Percentiles rank a stretch among this genome's conserved stretches.
phyloP scores from a whole-genome alignment of 495 filamentous ascomycete genomes.

The Rhypophila decipiens region DNA sequence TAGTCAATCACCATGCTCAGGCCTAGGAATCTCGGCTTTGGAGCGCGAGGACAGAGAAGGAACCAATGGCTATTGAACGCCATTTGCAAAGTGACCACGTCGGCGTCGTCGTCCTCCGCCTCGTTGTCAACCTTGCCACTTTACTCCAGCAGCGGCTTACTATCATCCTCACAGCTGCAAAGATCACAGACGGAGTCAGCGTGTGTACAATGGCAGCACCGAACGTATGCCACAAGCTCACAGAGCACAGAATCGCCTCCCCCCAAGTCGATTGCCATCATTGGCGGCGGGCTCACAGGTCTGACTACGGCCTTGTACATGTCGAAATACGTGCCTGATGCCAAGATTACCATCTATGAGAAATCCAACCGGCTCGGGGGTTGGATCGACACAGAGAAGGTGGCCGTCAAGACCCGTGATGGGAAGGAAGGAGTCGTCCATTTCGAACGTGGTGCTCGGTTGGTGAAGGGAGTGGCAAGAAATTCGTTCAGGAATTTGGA shows the following conservation, averaged over 20 bases:
- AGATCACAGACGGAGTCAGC: too few species aligned
- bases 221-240: background rate
- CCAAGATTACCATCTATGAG: constrained; percentile 73
- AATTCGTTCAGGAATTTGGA: constrained; percentile 21
- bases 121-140: too few species aligned
- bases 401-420: constrained; percentile 44
- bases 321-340: constrained; percentile 46
- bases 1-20: too few species aligned
- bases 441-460: constrained; percentile 84
- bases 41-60: too few species aligned
- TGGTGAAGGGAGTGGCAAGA: constrained; percentile 49
- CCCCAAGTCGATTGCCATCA: constrained; percentile 66
- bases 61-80: too few species aligned
- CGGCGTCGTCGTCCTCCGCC: too few species aligned
- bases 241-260: too few species aligned
- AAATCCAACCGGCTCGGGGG: constrained; percentile 63
- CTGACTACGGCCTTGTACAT: constrained; percentile 75
- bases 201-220: too few species aligned
- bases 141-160: too few species aligned
- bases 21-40: too few species aligned
- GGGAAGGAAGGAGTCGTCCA: constrained; percentile 50
- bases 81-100: too few species aligned
- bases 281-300: constrained; percentile 89
- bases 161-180: too few species aligned
- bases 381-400: constrained; percentile 67